These are phyloP conservation scores for Fraxinus baroniana DNA, from an alignment of 305 asterid species.

Conservation along the genomic window DNA sequence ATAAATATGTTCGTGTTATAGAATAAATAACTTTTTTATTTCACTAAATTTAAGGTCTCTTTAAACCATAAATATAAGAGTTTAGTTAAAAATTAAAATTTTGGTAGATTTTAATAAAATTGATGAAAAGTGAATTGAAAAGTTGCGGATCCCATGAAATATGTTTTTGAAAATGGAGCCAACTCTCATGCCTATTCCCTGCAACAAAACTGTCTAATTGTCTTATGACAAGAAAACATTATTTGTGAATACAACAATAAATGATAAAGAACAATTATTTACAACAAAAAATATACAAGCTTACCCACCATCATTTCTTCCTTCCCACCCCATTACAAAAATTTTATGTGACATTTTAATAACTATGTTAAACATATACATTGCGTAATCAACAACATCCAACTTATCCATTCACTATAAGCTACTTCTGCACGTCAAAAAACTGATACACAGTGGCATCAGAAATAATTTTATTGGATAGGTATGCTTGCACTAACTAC, in stretches of 20 bases:
- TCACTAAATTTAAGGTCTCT: background rate
- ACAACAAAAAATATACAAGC: background rate
- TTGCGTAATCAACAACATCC: background rate
- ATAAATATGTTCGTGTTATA: background rate
- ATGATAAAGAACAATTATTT: background rate
- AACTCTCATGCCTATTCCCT: background rate
- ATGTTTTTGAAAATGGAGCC: background rate
- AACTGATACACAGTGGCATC: background rate
- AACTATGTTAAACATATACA: background rate
- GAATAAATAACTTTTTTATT: background rate
- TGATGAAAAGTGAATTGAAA: background rate
- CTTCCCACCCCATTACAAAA: background rate
- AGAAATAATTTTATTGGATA: background rate
- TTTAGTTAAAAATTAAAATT: background rate
- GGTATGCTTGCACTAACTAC: conserved; percentile 3
- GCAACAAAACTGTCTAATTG: background rate
- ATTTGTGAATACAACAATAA: background rate
- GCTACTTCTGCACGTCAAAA: background rate
- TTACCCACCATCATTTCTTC: background rate
- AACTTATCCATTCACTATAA: background rate
- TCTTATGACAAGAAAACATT: background rate
- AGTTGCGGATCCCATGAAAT: background rate
- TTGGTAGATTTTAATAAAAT: background rate
- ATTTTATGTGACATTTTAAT: background rate
- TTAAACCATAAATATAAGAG: background rate